Base-by-base conservation (phyloP, 2,329 filamentous ascomycete genomes). In the Plenodomus biglobosus region DNA sequence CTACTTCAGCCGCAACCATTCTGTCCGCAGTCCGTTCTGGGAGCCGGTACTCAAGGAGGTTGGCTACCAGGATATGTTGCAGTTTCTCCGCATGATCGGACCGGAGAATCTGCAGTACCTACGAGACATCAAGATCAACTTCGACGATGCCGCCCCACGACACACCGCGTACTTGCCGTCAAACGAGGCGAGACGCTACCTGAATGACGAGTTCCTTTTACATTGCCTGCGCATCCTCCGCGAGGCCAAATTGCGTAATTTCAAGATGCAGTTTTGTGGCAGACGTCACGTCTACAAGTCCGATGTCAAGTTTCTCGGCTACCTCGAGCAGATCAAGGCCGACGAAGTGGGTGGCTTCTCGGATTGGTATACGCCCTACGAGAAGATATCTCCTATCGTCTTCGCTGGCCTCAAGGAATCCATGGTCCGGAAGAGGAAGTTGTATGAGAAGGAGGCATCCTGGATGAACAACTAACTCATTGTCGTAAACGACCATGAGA, bases 41-140 rank as follows among this genome's bases (percentile, higher is more conserved):
- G 69, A 69, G 30, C 53, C 62, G 2, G 58, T 69, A 16, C 74
- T 71, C 48, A 74, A 70, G 46, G 77, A 79, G 56, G 69, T 79
- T 30, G 78, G 76, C 35, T 80, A 76, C 62, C 72, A 72, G 41
- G 73, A 76, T 41, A 61, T 73, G 16, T 70, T 75, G 7, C 68
- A 72, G 4, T 78, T 77, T 39, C 62, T 80, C 24, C 74, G 73
- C 45, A 69, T 69, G 38, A 79, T 80, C 30, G 78, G 78, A 3
- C 67, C 75, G 1, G 68, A 64, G 49, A 80, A 80, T 52, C 61
- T 77, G 15, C 63, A 69, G 20, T 71, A 75, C 27, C 63, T 81
- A n/a, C 74, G 76, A 38, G 68, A 76, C 30, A 50, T 80, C 36
- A 72, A 69, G 13, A 62, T 80, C 48, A 51, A 64, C 16, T 73